Conservation (phyloP, 2,329 filamentous ascomycete genomes). For the Cryoendolithus antarcticus region DNA sequence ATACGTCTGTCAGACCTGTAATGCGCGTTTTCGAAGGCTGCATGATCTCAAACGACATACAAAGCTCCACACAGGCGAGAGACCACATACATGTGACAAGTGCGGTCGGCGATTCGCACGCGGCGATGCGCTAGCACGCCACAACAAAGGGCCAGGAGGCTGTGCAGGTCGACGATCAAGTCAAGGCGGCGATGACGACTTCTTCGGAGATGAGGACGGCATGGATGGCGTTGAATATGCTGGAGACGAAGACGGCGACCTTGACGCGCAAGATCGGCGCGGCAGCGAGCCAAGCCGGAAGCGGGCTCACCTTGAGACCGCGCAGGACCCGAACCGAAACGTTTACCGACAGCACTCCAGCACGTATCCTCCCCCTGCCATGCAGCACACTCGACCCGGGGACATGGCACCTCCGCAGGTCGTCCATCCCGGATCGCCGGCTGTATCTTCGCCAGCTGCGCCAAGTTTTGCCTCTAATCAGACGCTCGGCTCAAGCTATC, state of each 20-base stretch:
- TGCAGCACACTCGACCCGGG: conserved; percentile 16
- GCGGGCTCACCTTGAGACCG: conserved; percentile 53
- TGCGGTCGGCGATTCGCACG: conserved; percentile 91
- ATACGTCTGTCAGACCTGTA: conserved; percentile 85
- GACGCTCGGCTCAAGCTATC: too few relatives aligned
- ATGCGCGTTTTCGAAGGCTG: conserved; percentile 79
- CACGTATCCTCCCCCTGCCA: conserved; percentile 63
- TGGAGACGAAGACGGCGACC: conserved; percentile 45
- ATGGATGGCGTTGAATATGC: conserved; percentile 54
- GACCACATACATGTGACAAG: conserved; percentile 87
- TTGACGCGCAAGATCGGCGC: conserved; percentile 36
- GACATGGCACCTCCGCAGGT: conserved; percentile 26
- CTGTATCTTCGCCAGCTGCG: conserved; percentile 20
- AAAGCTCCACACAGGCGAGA: conserved; percentile 92
- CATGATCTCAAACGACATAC: conserved; percentile 94
- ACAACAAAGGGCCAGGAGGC: conserved; percentile 90
- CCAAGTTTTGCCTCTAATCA: too few relatives aligned
- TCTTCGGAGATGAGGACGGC: conserved; percentile 34
- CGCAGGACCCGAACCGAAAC: conserved; percentile 39
- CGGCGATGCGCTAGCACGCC: conserved; percentile 84
- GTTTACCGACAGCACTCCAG: conserved; percentile 55
- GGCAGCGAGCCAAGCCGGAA: conserved; percentile 66
- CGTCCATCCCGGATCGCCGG: conserved; percentile 19
- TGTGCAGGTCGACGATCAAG: conserved; percentile 86
- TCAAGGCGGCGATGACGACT: conserved; percentile 67